A percentile compares a stretch with the other conserved stretches of the same genome.
Evolutionary conservation across 192 early-diverging fungal genomes (phyloP).

Genomic region (Backusella psychrophila): DNA sequence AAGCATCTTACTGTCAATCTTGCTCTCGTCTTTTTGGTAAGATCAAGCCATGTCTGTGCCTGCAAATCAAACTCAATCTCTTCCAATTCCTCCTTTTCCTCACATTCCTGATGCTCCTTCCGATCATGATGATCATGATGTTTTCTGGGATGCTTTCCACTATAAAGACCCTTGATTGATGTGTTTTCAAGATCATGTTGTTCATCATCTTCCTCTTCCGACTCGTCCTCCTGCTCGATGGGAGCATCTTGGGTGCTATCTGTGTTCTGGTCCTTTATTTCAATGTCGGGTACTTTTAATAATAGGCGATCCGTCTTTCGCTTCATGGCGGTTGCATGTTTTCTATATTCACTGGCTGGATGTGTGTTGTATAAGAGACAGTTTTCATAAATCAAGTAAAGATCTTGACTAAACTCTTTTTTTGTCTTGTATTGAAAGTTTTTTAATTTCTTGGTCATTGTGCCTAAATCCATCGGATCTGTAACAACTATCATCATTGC

Average conservation of each 20-base stretch:
- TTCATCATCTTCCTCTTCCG: conserved; percentile 31
- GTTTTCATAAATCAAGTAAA: conserved; percentile 90
- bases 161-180: background rate
- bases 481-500: conserved; percentile 62
- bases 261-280: conserved; percentile 59
- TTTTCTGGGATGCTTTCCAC: conserved; percentile 11
- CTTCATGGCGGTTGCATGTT: conserved; percentile 80
- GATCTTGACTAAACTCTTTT: conserved; percentile 81
- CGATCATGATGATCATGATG: conserved; percentile 27
- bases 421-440: conserved; percentile 81
- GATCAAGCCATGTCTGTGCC: conserved; percentile 52
- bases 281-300: conserved; percentile 81
- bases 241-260: conserved; percentile 25
- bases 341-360: conserved; percentile 86
- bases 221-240: conserved; percentile 38
- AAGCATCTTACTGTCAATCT: conserved; percentile 34
- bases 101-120: conserved; percentile 36
- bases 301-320: conserved; percentile 72
- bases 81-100: conserved; percentile 35
- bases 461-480: conserved; percentile 93
- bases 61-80: conserved; percentile 56
- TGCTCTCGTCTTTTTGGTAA: conserved; percentile 50
- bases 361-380: conserved; percentile 90
- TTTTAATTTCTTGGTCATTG: conserved; percentile 88
- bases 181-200: conserved; percentile 12